Base-by-base conservation (phyloP, 768 basidiomycete species). In the Phanerodontia chrysosporium region DNA sequence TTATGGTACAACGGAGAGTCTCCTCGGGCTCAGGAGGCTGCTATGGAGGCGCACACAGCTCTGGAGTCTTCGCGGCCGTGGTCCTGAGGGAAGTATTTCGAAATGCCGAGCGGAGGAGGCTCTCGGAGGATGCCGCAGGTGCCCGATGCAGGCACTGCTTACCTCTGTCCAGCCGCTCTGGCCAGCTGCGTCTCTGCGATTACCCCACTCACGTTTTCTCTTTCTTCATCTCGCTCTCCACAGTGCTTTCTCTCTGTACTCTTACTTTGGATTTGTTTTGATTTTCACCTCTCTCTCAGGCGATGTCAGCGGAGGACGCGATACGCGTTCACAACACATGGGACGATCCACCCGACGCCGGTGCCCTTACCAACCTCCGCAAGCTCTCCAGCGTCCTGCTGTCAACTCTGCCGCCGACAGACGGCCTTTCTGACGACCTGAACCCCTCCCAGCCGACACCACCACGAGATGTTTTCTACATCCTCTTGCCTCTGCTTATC, bases 401-500 rank as follows among this genome's bases (percentile, higher is more conserved):
- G 12, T 53, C 52, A 10, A 25, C 7, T 35, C 10, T 45, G 52
- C 52, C 28, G 64, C 56, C 22, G 64, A 65, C 53, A 58, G 57
- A 21, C 42, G 35, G 30, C 35, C 52, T n/a, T 13, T 25, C 32
- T 18, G 52, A 53, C 32, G 52, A 25, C n/a, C 35, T 53, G 22
- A 53, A 24, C 36, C 35, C 52, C n/a, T n/a, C n/a, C 9, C 52
- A 36, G 24, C 58, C 58, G 42, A 64, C 58, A 27, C 62, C 70
- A n/a, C 52, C 70, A 30, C 78, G 79, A 54, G 89, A 92, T 67
- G 83, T 89, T 29, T 84, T 92, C 61, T 82, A 91, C 69, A 84
- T 98, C 67, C 85, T 99, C 59, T 83, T 99, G 6, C 96, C 96
- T 27, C 82, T 99, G 55, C 86, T 98, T 69, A 91, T 98, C 75